Conservation (phyloP, 2,329 filamentous ascomycete species). For the Verticillium isaacii region DNA sequence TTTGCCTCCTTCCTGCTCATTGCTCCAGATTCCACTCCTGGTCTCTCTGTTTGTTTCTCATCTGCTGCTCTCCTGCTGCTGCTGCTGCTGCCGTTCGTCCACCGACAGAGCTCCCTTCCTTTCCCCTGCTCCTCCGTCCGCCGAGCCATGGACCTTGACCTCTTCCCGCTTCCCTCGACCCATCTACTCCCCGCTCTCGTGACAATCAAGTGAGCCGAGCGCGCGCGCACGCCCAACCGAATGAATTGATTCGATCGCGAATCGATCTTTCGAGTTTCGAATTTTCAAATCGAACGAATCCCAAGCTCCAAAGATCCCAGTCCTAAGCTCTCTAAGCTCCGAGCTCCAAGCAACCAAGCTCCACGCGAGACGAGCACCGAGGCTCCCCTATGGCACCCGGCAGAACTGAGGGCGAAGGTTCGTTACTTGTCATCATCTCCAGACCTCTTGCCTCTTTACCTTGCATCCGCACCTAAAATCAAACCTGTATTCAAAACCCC, state of each 20-base stretch:
- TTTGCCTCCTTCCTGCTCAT: not conserved
- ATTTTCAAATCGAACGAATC: not conserved
- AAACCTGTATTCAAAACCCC: not conserved
- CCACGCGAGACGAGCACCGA: not conserved
- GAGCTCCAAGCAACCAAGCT: not conserved
- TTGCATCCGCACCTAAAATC: not conserved
- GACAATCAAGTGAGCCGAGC: constrained; percentile 1
- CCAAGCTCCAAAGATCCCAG: not conserved
- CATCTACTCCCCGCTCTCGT: not conserved
- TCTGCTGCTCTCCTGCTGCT: not conserved
- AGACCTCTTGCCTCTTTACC: not conserved
- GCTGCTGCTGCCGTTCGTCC: not conserved
- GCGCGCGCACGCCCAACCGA: not conserved
- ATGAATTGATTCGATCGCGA: not conserved
- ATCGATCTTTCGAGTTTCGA: not conserved
- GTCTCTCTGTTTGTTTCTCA: not conserved
- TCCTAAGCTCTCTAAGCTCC: not conserved
- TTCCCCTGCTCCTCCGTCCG: not conserved
- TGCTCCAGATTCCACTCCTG: not conserved
- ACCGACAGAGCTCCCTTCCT: not conserved
- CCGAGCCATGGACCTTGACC: constrained; percentile 4
- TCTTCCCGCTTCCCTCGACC: not conserved
- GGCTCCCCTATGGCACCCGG: constrained; percentile 1
- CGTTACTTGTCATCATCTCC: not conserved
- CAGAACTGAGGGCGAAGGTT: constrained; percentile 4